A percentile compares a stretch with the other conserved stretches of the same genome.
Conservation (phyloP, 768 basidiomycete genomes). For the Chalciporus piperatus region DNA sequence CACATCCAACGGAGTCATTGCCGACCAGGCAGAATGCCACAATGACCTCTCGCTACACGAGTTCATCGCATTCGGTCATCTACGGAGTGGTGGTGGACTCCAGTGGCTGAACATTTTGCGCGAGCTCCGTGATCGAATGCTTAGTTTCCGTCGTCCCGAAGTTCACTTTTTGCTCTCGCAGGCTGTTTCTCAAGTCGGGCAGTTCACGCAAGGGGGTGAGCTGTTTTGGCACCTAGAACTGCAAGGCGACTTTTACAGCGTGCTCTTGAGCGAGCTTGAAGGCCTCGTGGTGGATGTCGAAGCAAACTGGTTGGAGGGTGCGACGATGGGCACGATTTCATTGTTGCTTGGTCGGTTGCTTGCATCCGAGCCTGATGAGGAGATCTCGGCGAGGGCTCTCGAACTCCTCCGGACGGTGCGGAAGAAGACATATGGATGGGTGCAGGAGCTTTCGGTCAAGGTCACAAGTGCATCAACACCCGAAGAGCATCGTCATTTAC, state of each 20-base stretch:
- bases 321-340: conserved; percentile 31
- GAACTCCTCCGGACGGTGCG: conserved; percentile 32
- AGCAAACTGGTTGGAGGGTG: conserved; percentile 39
- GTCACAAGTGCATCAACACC: conserved; percentile 7
- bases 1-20: conserved; percentile 40
- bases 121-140: conserved; percentile 34
- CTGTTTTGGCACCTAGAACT: conserved; percentile 42
- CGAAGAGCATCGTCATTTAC: conserved; percentile 2
- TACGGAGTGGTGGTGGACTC: conserved; percentile 43
- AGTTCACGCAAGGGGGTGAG: conserved; percentile 8
- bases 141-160: conserved; percentile 39
- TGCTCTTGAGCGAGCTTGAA: conserved; percentile 34
- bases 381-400: conserved; percentile 18
- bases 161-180: conserved; percentile 43
- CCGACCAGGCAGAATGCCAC: conserved; percentile 41
- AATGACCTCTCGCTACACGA: conserved; percentile 42
- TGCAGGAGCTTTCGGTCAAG: conserved; percentile 28
- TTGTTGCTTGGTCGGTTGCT: conserved; percentile 37
- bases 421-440: conserved; percentile 34
- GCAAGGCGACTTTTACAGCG: conserved; percentile 29
- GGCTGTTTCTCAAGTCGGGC: conserved; percentile 42
- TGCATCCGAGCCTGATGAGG: conserved; percentile 13
- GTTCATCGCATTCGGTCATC: conserved; percentile 38
- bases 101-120: conserved; percentile 52
- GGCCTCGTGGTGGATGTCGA: conserved; percentile 31